Evolutionary conservation across 2,329 filamentous ascomycete genomes (phyloP).

Genomic region (Colletotrichum lindemuthianum): DNA sequence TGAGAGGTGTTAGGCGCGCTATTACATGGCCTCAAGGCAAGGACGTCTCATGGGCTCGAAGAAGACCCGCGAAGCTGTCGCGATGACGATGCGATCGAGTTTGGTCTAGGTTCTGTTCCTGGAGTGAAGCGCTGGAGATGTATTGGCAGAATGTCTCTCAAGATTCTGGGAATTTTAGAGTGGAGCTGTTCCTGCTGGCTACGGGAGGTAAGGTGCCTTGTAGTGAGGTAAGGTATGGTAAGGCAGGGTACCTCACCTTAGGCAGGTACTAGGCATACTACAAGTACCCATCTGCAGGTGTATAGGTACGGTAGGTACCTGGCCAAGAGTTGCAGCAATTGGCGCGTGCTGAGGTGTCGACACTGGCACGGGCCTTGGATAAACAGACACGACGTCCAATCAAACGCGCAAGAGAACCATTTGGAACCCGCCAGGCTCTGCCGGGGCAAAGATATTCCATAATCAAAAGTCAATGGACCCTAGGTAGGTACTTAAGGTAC

Average conservation of each 20-base stretch:
- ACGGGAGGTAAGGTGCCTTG: neutral
- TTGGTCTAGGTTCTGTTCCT: neutral
- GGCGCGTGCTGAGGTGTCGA: too few species aligned
- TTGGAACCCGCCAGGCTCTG: too few species aligned
- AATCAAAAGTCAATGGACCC: too few species aligned
- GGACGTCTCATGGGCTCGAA: constrained; percentile 30
- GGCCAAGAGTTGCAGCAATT: neutral
- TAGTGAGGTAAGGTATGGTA: neutral
- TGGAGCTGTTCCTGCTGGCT: constrained; percentile 21
- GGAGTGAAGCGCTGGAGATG: constrained; percentile 12
- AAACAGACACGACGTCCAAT: too few species aligned
- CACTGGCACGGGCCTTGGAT: too few species aligned
- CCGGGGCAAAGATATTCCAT: too few species aligned
- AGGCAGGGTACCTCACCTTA: constrained; percentile 2
- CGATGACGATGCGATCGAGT: constrained; percentile 24
- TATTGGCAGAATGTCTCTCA: constrained; percentile 27
- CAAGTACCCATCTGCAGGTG: neutral
- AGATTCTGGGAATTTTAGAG: constrained; percentile 37
- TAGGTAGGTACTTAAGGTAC: too few species aligned
- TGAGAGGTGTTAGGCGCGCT: constrained; percentile 48
- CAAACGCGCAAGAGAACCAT: too few species aligned
- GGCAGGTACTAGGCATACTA: neutral
- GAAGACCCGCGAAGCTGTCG: constrained; percentile 30
- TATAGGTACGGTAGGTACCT: neutral
- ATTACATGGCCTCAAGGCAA: constrained; percentile 54